Percentiles rank a stretch among this genome's conserved stretches.
Evolutionary conservation across 169 alveolate species (phyloP).

Genomic region (Eimeria brunetti): DNA sequence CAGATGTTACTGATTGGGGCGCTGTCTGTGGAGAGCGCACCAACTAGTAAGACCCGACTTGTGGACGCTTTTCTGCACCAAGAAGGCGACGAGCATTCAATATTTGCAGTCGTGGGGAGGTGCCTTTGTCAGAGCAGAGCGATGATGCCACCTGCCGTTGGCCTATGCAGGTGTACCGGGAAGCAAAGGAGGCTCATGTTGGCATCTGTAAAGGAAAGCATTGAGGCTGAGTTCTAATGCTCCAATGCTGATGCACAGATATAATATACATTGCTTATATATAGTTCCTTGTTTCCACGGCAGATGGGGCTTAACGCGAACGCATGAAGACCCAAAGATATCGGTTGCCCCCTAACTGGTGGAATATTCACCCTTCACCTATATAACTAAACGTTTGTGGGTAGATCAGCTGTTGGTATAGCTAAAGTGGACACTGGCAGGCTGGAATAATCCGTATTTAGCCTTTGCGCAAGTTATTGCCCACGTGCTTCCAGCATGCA

Average conservation of each 20-base stretch:
- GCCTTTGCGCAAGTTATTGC: not conserved
- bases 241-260: too few species aligned
- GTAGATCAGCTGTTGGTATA: not conserved
- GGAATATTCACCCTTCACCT: too few species aligned
- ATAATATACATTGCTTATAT: too few species aligned
- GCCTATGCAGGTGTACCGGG: not conserved
- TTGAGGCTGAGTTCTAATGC: too few species aligned
- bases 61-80: not conserved
- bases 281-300: not conserved
- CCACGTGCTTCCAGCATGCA: not conserved
- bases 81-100: not conserved
- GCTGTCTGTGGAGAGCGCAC: too few species aligned
- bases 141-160: not conserved
- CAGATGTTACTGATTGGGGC: too few species aligned
- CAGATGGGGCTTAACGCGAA: not conserved
- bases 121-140: not conserved
- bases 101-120: not conserved
- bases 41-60: too few species aligned
- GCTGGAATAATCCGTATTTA: not conserved
- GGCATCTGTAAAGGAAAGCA: not conserved
- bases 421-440: not conserved
- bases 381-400: not conserved
- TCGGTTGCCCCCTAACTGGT: not conserved
- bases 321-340: not conserved
- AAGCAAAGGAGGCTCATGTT: not conserved